phyloP scores from a whole-genome alignment of 2,329 filamentous ascomycete genomes.

The Zymoseptoria crescenta region DNA sequence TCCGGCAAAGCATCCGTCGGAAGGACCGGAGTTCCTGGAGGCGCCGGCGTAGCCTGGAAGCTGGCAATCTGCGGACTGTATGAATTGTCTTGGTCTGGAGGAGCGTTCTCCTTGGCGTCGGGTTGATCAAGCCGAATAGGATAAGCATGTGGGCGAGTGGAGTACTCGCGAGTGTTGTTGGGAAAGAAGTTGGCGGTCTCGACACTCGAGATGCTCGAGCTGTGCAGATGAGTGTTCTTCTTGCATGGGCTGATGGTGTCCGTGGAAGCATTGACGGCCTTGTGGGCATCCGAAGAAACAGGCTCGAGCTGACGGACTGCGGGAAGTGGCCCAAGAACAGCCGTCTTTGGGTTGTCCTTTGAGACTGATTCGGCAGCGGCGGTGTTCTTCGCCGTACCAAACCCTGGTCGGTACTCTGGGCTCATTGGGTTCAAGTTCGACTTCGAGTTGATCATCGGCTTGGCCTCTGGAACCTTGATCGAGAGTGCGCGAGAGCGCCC shows the following conservation, averaged over 20 bases:
- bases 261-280: conserved; percentile 9
- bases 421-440: conserved; percentile 33
- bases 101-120: conserved; percentile 17
- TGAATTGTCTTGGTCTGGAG: conserved; percentile 2
- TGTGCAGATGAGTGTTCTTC: conserved; percentile 19
- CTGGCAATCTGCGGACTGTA: conserved; percentile 2
- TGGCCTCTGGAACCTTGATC: conserved; percentile 28
- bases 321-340: conserved; percentile 3
- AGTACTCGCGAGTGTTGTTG: conserved; percentile 31
- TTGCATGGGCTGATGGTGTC: conserved; percentile 20
- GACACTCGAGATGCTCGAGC: conserved; percentile 31
- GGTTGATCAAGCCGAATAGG: conserved; percentile 9
- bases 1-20: conserved; percentile 8
- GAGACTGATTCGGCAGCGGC: background rate
- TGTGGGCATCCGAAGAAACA: conserved; percentile 2
- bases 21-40: conserved; percentile 23
- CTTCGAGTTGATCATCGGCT: conserved; percentile 17
- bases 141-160: conserved; percentile 27
- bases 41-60: conserved; percentile 16
- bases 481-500: conserved; percentile 25
- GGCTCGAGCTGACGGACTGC: conserved; percentile 14
- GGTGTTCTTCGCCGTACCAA: conserved; percentile 2
- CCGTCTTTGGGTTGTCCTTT: background rate
- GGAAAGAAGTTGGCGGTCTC: conserved; percentile 35
- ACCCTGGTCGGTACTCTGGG: conserved; percentile 30